Evolutionary conservation across 495 filamentous ascomycete species (phyloP).

Genomic region (Lasiosphaeria hispida): DNA sequence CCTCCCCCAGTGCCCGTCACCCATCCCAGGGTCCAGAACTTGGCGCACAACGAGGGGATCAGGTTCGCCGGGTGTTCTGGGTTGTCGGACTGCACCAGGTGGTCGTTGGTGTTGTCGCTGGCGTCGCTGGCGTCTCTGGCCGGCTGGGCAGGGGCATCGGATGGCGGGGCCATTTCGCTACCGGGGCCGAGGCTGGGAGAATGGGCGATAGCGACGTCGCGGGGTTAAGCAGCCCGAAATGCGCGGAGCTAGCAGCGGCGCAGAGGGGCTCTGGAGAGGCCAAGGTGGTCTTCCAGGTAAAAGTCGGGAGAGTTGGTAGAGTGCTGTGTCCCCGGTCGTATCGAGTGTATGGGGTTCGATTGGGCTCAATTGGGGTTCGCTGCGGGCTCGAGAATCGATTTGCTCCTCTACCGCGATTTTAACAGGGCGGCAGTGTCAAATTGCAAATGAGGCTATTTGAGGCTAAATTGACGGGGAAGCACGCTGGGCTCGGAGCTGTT

Average conservation of each 20-base stretch:
- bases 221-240: no score
- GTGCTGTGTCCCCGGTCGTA: no score
- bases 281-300: no score
- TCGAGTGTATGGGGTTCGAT: background rate
- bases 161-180: conserved; percentile 21
- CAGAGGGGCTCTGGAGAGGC: no score
- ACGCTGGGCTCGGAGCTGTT: conserved; percentile 16
- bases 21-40: conserved; percentile 94
- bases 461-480: conserved; percentile 31
- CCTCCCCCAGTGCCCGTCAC: conserved; percentile 96
- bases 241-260: no score
- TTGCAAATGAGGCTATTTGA: conserved; percentile 32
- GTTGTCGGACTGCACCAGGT: conserved; percentile 69
- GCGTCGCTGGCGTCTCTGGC: background rate
- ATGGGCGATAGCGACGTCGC: background rate
- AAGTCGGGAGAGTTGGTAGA: no score
- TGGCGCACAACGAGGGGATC: conserved; percentile 86
- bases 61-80: conserved; percentile 89
- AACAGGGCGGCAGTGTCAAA: conserved; percentile 22
- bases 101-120: conserved; percentile 57
- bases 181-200: conserved; percentile 1
- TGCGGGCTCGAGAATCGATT: background rate
- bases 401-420: conserved; percentile 15
- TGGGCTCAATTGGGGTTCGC: background rate
- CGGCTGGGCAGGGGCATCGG: background rate